These are phyloP conservation scores for Mycosarcoma maydis DNA, from an alignment of 1,284 basidiomycete species.

Conservation along the genomic window DNA sequence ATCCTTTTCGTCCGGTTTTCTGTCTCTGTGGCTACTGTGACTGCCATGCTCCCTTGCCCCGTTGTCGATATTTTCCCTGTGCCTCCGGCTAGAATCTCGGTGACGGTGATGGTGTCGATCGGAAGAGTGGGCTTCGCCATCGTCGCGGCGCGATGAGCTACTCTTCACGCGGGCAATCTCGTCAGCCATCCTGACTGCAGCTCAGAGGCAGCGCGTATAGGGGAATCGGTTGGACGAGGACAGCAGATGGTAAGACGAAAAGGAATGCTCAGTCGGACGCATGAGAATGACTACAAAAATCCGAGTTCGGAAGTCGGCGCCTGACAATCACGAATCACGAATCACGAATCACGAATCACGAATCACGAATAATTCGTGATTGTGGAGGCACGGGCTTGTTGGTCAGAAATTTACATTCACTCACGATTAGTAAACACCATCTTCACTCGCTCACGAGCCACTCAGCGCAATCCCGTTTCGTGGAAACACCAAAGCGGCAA, in stretches of 20 bases:
- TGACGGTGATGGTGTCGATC: slow-evolving; percentile 18
- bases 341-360: too few species aligned
- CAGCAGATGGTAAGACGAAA: too few species aligned
- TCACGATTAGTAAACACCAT: too few species aligned
- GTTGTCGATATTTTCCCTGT: slow-evolving; percentile 3
- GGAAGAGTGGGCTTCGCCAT: slow-evolving; percentile 6
- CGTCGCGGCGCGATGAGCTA: slow-evolving; percentile 4
- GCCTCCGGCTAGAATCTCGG: slow-evolving; percentile 8
- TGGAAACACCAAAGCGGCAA: too few species aligned
- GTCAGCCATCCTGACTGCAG: slow-evolving; percentile 2
- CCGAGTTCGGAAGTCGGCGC: slow-evolving; percentile 1
- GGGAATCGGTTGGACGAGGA: too few species aligned
- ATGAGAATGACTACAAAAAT: not conserved
- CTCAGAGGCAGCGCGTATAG: not conserved
- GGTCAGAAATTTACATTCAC: too few species aligned
- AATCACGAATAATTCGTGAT: too few species aligned
- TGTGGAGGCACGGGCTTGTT: too few species aligned
- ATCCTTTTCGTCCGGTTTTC: not conserved
- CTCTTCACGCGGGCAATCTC: not conserved
- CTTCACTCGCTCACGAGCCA: too few species aligned
- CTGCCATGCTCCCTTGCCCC: slow-evolving; percentile 10
- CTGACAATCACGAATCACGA: not conserved
- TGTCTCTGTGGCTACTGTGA: slow-evolving; percentile 12
- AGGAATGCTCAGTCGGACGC: slow-evolving; percentile 1
- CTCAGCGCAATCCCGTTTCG: too few species aligned